Evolutionary conservation across 2,329 filamentous ascomycete species (phyloP), one percentile per base, ranked within the genome.

Genomic region (Piedraia hortae): DNA sequence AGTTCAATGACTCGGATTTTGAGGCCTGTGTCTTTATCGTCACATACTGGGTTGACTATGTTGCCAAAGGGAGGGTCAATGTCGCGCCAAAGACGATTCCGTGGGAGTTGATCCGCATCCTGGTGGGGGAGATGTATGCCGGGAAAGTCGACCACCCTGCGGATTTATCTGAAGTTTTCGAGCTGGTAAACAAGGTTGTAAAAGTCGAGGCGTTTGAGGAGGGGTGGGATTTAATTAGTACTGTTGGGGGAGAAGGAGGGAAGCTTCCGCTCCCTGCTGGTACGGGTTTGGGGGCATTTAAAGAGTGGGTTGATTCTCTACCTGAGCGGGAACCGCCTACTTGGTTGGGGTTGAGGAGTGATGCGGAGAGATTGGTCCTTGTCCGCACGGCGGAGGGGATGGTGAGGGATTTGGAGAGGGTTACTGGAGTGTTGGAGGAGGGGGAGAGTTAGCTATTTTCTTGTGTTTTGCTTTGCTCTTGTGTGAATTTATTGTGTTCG

Each of bases 1-100:
- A 97, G 48, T 97, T 97, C 47, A 97, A 97, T 43, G 88, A 97
- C 47, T 89, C 80, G 35, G 85, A 97, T 48, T 93, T 93, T 47
- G 82, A 97, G 58, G 97, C 85, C 50, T 90, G 74, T 20, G 75
- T 77, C 24, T 85, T 75, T 45, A 88, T 97, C 32, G 77, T 93
- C 34, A 85, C 97, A 41, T 74, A 71, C 14, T 97, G 85, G 85
- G 59, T 91, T 30, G 77, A 91, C 35, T 56, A 56, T 4, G 65
- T 75, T 14, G 73, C 82, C 3, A 65, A 71, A 34, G 77, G 71
- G 32, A 69, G 85, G 27, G 82, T 77, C 28, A 97, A 97, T 44
- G 68, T 97, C 34, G 77, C 80, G 2, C 85, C 85, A 4, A 63
- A 72, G 37, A 90, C 88, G 40, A 74, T 97, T 10, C 88, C 85